These are phyloP conservation scores for Manihot esculenta DNA, from an alignment of 441 rosid species.

Conservation along the genomic window DNA sequence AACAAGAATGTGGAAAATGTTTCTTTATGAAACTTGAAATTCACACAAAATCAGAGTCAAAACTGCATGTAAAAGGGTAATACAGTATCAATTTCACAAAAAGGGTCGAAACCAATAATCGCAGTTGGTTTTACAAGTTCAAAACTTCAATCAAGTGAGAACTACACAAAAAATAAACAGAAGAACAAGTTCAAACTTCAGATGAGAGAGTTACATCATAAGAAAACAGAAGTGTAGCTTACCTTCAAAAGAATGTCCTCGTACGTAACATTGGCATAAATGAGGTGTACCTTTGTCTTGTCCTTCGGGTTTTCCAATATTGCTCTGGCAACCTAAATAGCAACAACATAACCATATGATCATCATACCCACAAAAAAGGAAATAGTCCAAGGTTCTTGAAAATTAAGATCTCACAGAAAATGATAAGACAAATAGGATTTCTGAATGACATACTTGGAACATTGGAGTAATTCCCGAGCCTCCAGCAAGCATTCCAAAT, in stretches of 20 bases:
- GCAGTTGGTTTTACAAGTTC: not conserved
- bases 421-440: not conserved
- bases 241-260: slow-evolving; percentile 92
- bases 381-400: not conserved
- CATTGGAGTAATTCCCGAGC: slow-evolving; percentile 99
- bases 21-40: not conserved
- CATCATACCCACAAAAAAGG: not conserved
- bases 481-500: slow-evolving; percentile 96
- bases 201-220: not conserved
- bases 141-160: not conserved
- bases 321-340: slow-evolving; percentile 70
- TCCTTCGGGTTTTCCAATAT: slow-evolving; percentile 81
- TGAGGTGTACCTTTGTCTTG: slow-evolving; percentile 71
- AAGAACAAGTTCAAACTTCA: no score
- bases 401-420: slow-evolving; percentile 9
- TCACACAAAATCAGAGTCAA: not conserved
- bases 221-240: slow-evolving; percentile 4
- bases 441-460: slow-evolving; percentile 62
- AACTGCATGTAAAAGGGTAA: not conserved
- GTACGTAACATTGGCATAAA: slow-evolving; percentile 75
- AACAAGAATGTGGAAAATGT: not conserved
- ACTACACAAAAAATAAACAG: no score
- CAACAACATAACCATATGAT: slow-evolving; percentile 7
- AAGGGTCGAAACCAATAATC: not conserved
- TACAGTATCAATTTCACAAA: not conserved